phyloP scores from a whole-genome alignment of 257 asterid genomes.

The Solanum habrochaites region DNA sequence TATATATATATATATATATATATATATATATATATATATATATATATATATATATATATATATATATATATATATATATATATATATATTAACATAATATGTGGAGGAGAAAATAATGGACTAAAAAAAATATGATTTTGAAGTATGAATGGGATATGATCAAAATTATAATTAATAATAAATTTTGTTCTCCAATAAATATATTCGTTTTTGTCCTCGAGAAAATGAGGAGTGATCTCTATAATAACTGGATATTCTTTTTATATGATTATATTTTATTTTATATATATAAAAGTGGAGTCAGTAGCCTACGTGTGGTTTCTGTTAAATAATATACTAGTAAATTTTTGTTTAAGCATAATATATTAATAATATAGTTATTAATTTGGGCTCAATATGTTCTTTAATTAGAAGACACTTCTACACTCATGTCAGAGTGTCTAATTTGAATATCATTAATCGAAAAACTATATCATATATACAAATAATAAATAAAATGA shows the following conservation, averaged over 20 bases:
- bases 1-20: too few species aligned
- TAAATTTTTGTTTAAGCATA: not conserved
- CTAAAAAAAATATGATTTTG: not conserved
- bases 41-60: too few species aligned
- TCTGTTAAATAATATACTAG: too few species aligned
- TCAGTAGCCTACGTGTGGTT: not conserved
- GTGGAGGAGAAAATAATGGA: not conserved
- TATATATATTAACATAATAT: not conserved
- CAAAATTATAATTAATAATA: not conserved
- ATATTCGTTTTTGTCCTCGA: not conserved
- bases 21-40: too few species aligned
- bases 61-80: too few species aligned
- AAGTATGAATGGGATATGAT: not conserved
- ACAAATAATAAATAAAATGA: too few species aligned
- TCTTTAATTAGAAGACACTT: not conserved
- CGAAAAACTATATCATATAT: too few species aligned
- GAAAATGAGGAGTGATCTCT: not conserved
- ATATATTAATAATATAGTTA: too few species aligned
- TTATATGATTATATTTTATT: not conserved
- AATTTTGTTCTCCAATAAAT: not conserved
- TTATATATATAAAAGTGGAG: not conserved
- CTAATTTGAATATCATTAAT: too few species aligned
- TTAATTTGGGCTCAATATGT: too few species aligned
- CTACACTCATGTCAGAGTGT: not conserved
- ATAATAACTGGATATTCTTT: not conserved